Percentiles rank a stretch among this genome's conserved stretches.
Evolutionary conservation across 164 flowering plant genomes (phyloP).

Genomic region (Aristolochia contorta): DNA sequence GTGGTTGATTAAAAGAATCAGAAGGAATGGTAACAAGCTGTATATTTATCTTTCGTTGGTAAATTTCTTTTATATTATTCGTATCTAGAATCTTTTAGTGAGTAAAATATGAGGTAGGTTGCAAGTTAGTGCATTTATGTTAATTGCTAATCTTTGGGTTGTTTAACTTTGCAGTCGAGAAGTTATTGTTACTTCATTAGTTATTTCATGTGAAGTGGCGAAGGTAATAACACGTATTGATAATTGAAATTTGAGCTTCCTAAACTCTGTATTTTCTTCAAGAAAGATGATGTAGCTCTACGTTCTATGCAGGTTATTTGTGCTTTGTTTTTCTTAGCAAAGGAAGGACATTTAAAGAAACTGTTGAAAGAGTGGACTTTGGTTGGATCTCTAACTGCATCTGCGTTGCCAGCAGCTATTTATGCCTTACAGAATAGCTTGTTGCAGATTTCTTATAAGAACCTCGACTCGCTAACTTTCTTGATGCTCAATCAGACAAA

Average conservation of each 20-base stretch:
- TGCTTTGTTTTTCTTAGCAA: conserved; percentile 65
- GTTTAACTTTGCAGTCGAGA: conserved; percentile 44
- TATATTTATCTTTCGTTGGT: no score
- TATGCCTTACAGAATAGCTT: conserved; percentile 95
- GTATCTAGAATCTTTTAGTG: no score
- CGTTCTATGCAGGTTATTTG: conserved; percentile 47
- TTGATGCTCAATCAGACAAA: conserved; percentile 97
- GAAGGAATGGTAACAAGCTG: no score
- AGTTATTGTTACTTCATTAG: conserved; percentile 90
- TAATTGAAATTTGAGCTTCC: not conserved
- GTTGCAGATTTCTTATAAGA: conserved; percentile 91
- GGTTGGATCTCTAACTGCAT: conserved; percentile 75
- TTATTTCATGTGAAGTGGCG: conserved; percentile 69
- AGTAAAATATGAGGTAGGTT: no score
- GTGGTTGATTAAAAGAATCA: no score
- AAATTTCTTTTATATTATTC: no score
- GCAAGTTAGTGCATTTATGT: no score
- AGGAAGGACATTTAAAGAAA: conserved; percentile 59
- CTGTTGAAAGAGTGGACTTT: conserved; percentile 71
- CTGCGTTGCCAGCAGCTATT: conserved; percentile 94
- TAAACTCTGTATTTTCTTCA: not conserved
- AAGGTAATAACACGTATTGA: conserved; percentile 42
- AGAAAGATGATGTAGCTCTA: not conserved
- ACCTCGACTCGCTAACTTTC: conserved; percentile 98
- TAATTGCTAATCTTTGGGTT: no score